Percentiles rank a stretch among this genome's conserved stretches.
Evolutionary conservation across 176 grass and related monocot genomes (phyloP).

Genomic region (Carex littledalei): DNA sequence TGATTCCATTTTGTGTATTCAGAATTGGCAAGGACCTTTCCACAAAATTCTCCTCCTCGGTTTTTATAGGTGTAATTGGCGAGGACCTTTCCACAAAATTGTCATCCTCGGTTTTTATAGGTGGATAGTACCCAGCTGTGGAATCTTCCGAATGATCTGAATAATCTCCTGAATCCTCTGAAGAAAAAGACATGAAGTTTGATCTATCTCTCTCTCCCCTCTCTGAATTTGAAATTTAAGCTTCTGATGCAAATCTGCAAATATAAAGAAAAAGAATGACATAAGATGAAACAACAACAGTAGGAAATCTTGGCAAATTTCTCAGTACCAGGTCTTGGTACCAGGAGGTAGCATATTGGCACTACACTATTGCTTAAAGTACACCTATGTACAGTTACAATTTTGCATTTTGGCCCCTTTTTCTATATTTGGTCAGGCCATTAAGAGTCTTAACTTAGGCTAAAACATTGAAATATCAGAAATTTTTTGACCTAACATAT

Average conservation of each 20-base stretch:
- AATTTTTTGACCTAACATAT: too few species aligned
- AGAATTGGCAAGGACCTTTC: slow-evolving; percentile 23
- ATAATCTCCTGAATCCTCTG: neutral
- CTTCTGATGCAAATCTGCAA: neutral
- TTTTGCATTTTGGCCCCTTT: too few species aligned
- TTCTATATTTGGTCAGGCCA: too few species aligned
- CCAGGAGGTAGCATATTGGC: neutral
- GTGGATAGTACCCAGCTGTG: neutral
- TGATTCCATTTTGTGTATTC: neutral
- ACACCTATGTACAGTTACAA: too few species aligned
- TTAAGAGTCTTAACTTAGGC: too few species aligned
- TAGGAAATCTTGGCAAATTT: too few species aligned
- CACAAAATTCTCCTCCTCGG: neutral
- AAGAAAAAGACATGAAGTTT: neutral
- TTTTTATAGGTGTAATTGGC: neutral
- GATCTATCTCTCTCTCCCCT: neutral
- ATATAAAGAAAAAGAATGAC: neutral
- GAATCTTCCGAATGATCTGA: too few species aligned
- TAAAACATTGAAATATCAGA: too few species aligned
- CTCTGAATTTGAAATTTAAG: neutral
- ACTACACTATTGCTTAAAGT: too few species aligned
- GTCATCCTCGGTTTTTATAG: neutral
- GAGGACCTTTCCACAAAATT: too few species aligned
- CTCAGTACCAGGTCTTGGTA: neutral
- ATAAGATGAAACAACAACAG: too few species aligned